Evolutionary conservation across 176 grass and related monocot genomes (phyloP).

Genomic region (Zoysia pacifica): DNA sequence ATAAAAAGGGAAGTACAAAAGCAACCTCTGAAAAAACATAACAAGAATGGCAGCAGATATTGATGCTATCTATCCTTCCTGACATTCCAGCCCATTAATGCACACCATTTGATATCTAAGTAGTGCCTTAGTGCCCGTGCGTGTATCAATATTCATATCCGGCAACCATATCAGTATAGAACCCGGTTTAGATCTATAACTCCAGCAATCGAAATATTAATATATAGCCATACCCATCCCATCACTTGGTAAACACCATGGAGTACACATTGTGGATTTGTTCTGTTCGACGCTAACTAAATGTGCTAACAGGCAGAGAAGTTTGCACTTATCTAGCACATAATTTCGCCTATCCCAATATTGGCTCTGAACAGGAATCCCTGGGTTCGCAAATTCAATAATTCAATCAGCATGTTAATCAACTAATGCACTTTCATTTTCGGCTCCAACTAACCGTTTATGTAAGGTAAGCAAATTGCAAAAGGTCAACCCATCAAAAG

Average conservation of each 20-base stretch:
- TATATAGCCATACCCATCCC: not conserved
- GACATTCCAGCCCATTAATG: not conserved
- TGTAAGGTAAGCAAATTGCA: constrained; percentile 1
- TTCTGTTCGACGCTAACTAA: not conserved
- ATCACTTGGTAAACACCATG: not conserved
- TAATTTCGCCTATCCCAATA: not conserved
- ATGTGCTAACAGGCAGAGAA: not conserved
- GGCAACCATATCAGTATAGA: not conserved
- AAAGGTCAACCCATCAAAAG: too few species aligned
- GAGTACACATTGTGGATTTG: not conserved
- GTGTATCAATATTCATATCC: not conserved
- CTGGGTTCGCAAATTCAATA: not conserved
- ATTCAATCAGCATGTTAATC: not conserved
- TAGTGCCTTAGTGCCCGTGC: not conserved
- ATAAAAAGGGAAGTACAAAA: not conserved
- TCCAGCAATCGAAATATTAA: not conserved
- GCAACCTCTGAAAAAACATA: not conserved
- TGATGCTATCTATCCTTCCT: not conserved
- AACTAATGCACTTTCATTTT: not conserved
- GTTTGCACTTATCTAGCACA: not conserved
- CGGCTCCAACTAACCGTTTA: not conserved
- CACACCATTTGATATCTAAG: not conserved
- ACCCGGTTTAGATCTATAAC: not conserved
- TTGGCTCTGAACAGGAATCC: not conserved
- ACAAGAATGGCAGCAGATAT: not conserved